A percentile compares a stretch with the other conserved stretches of the same genome.
These are phyloP conservation scores for Picochlorum sp. DNA, from an alignment of 139 green algal genomes.

Conservation along the genomic window DNA sequence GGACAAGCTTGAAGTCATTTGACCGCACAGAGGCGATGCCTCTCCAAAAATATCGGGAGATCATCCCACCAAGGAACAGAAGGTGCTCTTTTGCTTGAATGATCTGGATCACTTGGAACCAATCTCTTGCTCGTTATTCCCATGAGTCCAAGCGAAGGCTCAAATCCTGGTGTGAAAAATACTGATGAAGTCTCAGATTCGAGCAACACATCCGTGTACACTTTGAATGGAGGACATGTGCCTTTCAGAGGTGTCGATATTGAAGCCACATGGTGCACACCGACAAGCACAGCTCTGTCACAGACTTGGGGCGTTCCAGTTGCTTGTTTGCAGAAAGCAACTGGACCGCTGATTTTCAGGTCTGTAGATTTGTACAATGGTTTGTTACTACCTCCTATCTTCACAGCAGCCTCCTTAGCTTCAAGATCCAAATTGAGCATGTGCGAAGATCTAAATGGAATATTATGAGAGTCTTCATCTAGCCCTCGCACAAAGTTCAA, in stretches of 20 bases:
- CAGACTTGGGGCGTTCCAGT: conserved; percentile 27
- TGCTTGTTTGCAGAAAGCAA: conserved; percentile 48
- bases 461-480: background rate
- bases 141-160: conserved; percentile 43
- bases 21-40: conserved; percentile 13
- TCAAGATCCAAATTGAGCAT: background rate
- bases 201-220: conserved; percentile 53
- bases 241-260: conserved; percentile 10
- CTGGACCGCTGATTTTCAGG: conserved; percentile 25
- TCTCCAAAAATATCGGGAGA: conserved; percentile 50
- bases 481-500: background rate
- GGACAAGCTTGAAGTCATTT: conserved; percentile 2
- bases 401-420: background rate
- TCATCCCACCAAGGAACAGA: conserved; percentile 39
- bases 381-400: background rate
- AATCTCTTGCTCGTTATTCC: conserved; percentile 41
- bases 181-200: conserved; percentile 26
- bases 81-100: conserved; percentile 13
- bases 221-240: conserved; percentile 38
- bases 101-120: conserved; percentile 29
- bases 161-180: conserved; percentile 39
- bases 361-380: conserved; percentile 22
- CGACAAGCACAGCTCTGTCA: conserved; percentile 30
- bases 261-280: conserved; percentile 30
- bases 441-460: background rate